Evolutionary conservation across 139 green algal genomes (phyloP).

Genomic region (Ostreobium quekettii): DNA sequence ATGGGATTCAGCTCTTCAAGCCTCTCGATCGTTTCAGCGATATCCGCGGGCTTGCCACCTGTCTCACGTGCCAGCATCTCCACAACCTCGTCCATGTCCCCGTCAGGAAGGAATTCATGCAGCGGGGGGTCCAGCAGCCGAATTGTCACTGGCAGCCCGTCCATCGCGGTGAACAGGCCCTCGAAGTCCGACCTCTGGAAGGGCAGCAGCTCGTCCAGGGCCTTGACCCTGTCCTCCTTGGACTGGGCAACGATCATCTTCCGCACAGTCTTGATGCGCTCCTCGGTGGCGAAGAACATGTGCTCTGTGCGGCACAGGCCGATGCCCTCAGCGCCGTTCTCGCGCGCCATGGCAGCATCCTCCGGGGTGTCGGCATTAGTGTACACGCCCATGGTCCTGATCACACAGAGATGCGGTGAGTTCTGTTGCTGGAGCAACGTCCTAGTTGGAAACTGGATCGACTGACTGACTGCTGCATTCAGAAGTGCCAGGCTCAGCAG

Average conservation of each 20-base stretch:
- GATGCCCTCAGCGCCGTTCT: conserved; percentile 61
- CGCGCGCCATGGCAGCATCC: conserved; percentile 38
- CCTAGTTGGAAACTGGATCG: no score
- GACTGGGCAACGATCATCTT: conserved; percentile 58
- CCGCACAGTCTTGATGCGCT: conserved; percentile 50
- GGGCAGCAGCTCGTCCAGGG: conserved; percentile 44
- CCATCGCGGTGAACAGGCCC: conserved; percentile 60
- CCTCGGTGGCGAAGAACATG: conserved; percentile 65
- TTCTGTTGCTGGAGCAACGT: no score
- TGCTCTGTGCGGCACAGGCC: conserved; percentile 67
- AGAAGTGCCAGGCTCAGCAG: no score
- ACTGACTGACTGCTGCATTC: no score
- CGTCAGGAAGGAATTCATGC: conserved; percentile 69
- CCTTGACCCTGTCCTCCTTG: conserved; percentile 14
- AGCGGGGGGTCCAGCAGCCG: conserved; percentile 70
- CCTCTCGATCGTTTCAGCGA: conserved; percentile 35
- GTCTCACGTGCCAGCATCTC: conserved; percentile 25
- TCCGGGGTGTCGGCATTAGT: conserved; percentile 71
- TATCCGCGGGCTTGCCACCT: conserved; percentile 12
- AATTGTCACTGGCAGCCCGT: conserved; percentile 68
- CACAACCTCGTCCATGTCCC: conserved; percentile 42
- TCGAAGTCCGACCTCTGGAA: conserved; percentile 64
- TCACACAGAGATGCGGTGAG: no score
- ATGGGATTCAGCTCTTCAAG: conserved; percentile 71
- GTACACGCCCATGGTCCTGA: conserved; percentile 39